A percentile compares a stretch with the other conserved stretches of the same genome.
Evolutionary conservation across 148 eudicot species (phyloP).

Genomic region (Amaranthus cruentus): DNA sequence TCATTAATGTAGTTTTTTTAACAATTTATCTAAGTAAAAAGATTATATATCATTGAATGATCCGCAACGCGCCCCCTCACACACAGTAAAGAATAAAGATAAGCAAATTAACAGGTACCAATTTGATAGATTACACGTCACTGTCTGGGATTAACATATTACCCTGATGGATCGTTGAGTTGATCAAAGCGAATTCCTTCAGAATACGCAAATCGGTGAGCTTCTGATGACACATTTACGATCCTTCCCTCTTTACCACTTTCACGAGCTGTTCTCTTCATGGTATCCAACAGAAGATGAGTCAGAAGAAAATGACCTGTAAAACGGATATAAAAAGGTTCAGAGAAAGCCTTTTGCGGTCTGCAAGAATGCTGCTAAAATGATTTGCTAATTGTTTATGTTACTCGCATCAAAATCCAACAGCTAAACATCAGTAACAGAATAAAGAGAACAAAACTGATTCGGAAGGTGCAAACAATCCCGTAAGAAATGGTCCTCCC

Average conservation of each 20-base stretch:
- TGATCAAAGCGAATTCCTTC: conserved; percentile 71
- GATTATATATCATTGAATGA: not conserved
- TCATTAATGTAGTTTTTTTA: not conserved
- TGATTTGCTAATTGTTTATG: not conserved
- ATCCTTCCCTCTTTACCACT: conserved; percentile 62
- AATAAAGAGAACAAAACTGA: not conserved
- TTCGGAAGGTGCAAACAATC: not conserved
- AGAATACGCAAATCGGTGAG: conserved; percentile 47
- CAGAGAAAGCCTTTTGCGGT: not conserved
- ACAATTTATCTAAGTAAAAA: not conserved
- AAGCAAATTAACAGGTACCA: not conserved
- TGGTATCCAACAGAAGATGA: conserved; percentile 54
- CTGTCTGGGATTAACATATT: conserved; percentile 2
- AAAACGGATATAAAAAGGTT: conserved; percentile 16
- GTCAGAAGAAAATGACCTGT: conserved; percentile 88
- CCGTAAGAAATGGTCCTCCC: not conserved
- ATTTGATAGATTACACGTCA: not conserved
- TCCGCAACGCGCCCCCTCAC: too few relatives aligned
- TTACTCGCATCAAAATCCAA: not conserved
- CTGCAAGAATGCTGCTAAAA: not conserved
- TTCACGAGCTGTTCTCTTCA: conserved; percentile 54
- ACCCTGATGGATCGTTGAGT: conserved; percentile 45
- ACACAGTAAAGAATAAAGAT: not conserved
- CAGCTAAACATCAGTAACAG: not conserved
- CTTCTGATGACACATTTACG: conserved; percentile 67